These are phyloP conservation scores for Tremella yokohamensis DNA, from an alignment of 768 basidiomycete genomes.

Conservation along the genomic window DNA sequence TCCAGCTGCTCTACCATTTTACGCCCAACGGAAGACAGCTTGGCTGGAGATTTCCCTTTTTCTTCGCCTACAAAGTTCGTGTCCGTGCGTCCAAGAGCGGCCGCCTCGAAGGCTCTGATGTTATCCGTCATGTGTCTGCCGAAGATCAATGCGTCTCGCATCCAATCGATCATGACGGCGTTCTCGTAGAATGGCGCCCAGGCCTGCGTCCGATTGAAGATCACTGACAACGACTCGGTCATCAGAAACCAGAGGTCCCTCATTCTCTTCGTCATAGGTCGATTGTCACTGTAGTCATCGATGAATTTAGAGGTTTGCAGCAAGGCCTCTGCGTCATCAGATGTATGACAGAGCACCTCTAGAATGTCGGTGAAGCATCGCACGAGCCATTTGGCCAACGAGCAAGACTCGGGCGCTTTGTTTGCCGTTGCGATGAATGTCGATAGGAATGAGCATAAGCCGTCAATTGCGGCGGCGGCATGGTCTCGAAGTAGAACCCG, in stretches of 20 bases:
- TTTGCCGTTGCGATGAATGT: constrained; percentile 64
- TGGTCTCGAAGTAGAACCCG: constrained; percentile 68
- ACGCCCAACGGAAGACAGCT: constrained; percentile 62
- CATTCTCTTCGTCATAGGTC: constrained; percentile 57
- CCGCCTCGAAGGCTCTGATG: constrained; percentile 72
- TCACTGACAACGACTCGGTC: constrained; percentile 71
- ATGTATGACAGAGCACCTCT: constrained; percentile 66
- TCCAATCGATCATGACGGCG: constrained; percentile 88
- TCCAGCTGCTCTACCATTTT: constrained; percentile 76
- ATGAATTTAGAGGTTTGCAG: constrained; percentile 53
- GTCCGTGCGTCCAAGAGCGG: constrained; percentile 53
- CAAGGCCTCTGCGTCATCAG: constrained; percentile 64
- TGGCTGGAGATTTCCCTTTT: constrained; percentile 51
- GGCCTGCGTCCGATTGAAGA: constrained; percentile 75
- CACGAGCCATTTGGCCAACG: constrained; percentile 81
- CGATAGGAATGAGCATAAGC: constrained; percentile 65
- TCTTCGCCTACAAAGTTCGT: constrained; percentile 15
- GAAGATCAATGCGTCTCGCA: constrained; percentile 95
- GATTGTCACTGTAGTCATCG: constrained; percentile 27
- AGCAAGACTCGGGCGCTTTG: constrained; percentile 76
- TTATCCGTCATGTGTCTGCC: constrained; percentile 79
- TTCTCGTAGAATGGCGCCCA: constrained; percentile 81
- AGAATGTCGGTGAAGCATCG: constrained; percentile 88
- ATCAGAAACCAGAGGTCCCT: constrained; percentile 76
- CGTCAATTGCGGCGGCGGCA: constrained; percentile 65